Percentiles rank a stretch among this genome's conserved stretches.
phyloP scores from a whole-genome alignment of 768 basidiomycete species.

The Boletellus ananiceps region DNA sequence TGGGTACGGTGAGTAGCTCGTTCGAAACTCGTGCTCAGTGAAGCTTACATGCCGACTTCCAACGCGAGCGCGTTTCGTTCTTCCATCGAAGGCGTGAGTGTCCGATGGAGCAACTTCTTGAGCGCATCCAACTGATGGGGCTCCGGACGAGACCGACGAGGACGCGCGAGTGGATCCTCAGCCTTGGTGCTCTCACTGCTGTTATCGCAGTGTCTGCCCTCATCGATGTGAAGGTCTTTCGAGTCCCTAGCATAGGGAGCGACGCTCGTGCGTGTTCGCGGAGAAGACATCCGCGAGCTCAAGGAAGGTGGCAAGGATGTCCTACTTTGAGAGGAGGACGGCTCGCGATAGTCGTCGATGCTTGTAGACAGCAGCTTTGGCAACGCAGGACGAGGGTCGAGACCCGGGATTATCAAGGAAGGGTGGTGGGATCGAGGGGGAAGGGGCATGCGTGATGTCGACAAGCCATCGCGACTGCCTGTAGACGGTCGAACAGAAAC shows the following conservation, averaged over 20 bases:
- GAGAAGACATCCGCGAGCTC: constrained; percentile 26
- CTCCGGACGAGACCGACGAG: constrained; percentile 73
- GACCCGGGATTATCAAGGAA: constrained; percentile 25
- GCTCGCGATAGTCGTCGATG: constrained; percentile 16
- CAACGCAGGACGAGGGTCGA: constrained; percentile 11
- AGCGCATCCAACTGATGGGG: constrained; percentile 73
- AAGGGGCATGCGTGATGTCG: constrained; percentile 11
- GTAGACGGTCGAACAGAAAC: constrained; percentile 15
- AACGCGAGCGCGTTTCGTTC: constrained; percentile 68
- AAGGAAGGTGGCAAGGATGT: constrained; percentile 30
- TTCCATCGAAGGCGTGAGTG: constrained; percentile 73
- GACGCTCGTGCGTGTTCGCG: constrained; percentile 26
- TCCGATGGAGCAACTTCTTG: constrained; percentile 63
- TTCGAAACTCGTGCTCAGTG: background rate
- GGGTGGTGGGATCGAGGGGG: constrained; percentile 30
- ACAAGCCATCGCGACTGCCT: constrained; percentile 2
- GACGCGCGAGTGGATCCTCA: constrained; percentile 43
- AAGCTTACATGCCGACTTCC: constrained; percentile 69
- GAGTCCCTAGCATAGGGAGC: constrained; percentile 26
- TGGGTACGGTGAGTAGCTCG: constrained; percentile 13
- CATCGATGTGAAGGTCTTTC: constrained; percentile 25
- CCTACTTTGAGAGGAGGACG: constrained; percentile 24
- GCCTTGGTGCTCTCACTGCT: constrained; percentile 16
- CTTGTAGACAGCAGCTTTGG: constrained; percentile 12
- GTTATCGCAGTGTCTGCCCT: constrained; percentile 21